Percentiles rank a stretch among this genome's conserved stretches.
phyloP scores from a whole-genome alignment of 805 yeast species.

The Sugiyamaella boreocaroliniensis region DNA sequence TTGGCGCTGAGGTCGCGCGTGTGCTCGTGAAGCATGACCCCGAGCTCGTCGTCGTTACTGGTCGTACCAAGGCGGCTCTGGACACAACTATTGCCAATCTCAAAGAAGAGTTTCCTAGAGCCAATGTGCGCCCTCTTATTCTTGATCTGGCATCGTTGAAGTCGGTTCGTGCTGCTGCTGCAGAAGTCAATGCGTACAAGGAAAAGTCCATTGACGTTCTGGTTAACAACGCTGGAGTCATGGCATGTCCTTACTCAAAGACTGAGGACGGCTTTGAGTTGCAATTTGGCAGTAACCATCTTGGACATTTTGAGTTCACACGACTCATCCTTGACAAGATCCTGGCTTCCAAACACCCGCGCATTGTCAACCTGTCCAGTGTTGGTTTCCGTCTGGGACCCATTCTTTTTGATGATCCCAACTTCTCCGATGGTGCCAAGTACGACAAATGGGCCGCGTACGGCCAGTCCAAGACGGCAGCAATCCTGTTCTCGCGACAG shows the following conservation, averaged over 20 bases:
- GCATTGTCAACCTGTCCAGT: constrained; percentile 4
- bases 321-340: constrained; percentile 25
- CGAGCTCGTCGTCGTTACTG: constrained; percentile 4
- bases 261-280: constrained; percentile 70
- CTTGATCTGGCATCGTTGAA: constrained; percentile 13
- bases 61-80: constrained; percentile 1
- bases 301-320: constrained; percentile 67
- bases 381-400: constrained; percentile 2
- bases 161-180: constrained; percentile 11
- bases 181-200: constrained; percentile 15
- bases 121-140: constrained; percentile 1
- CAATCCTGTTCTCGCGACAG: constrained; percentile 1
- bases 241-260: constrained; percentile 59
- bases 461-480: constrained; percentile 12
- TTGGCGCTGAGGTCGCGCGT: constrained; percentile 11
- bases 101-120: constrained; percentile 3
- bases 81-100: constrained; percentile 7
- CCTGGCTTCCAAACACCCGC: neutral
- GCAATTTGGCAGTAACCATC: constrained; percentile 73
- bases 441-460: constrained; percentile 8
- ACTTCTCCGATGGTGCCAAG: constrained; percentile 5
- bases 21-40: constrained; percentile 6
- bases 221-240: constrained; percentile 73
- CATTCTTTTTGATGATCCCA: constrained; percentile 4
- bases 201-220: constrained; percentile 27